Evolutionary conservation across 257 asterid species (phyloP).

Genomic region (Solanum ossicruentum): DNA sequence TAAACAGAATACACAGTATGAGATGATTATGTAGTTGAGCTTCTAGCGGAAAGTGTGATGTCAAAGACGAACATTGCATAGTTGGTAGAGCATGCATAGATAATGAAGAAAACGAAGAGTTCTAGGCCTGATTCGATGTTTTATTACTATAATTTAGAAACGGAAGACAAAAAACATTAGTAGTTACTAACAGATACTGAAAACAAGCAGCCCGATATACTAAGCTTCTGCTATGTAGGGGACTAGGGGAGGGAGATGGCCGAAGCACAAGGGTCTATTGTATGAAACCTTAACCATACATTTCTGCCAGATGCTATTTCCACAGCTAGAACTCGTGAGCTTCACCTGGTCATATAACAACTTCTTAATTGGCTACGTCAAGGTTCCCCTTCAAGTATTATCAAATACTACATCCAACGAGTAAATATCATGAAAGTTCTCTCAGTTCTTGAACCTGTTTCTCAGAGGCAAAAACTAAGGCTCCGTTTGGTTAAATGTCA

Average conservation of each 20-base stretch:
- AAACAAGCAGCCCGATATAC: not conserved
- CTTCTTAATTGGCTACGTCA: not conserved
- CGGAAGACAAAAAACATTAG: no score
- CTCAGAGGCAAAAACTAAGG: no score
- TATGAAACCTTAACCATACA: not conserved
- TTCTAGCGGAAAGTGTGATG: not conserved
- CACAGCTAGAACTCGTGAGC: not conserved
- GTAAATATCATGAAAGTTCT: no score
- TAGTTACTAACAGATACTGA: not conserved
- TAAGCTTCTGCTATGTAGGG: not conserved
- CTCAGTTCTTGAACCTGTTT: no score
- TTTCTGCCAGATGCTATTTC: not conserved
- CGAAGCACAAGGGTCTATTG: not conserved
- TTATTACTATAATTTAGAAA: not conserved
- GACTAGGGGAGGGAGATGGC: not conserved
- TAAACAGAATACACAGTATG: not conserved
- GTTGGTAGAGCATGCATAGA: not conserved
- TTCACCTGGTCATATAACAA: not conserved
- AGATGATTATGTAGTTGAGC: not conserved
- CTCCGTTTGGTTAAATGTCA: no score
- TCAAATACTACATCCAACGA: no score
- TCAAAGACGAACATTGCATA: not conserved
- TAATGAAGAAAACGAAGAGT: not conserved
- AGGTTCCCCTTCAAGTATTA: no score
- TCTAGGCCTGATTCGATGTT: not conserved